Evolutionary conservation across 192 early-diverging fungal genomes (phyloP), one percentile per base, ranked within the genome.

Genomic region (Paraglomus occultum): DNA sequence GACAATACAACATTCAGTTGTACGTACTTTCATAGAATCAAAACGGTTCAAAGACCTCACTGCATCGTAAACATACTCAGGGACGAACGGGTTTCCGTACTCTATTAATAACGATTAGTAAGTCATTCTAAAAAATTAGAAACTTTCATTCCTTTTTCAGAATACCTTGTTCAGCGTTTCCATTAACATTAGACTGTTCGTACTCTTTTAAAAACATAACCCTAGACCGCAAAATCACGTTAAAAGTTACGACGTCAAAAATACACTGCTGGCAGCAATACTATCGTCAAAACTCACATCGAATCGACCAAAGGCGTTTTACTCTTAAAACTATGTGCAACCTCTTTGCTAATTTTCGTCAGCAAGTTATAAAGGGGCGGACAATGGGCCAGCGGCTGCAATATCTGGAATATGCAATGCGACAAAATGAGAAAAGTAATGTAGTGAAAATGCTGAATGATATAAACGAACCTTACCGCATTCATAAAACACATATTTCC

Each of bases 401-500:
- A 73, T 60, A 86, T 84, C 84, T 85, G 73, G 61, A 59, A 58
- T 61, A 22, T 52, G 7, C 60, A 23, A 72, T 9, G 39, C 31
- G 3, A 31, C 31, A 31, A 31, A 31, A 31, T 31, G 31, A 31
- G 31, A 3, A 31, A 31, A 31, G 31, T 3, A 31, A 31, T 31
- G 31, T 31, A 31, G 31, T 31, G 31, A 31, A n/a, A 31, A 31
- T 31, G 31, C 31, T 3, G 31, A 31, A 31, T 31, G 31, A 2
- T 3, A 31, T n/a, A 23, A 23, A 57, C 18, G 8, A 51, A 72
- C 76, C 31, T 42, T 83, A 97, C 91, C 47, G 91, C 92, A 74
- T 98, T 99, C 91, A 98, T 93, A 74, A 95, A 99, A 79, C 97
- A 99, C 83, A 91, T 96, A 78, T 99, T 99, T 40, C 95, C 96